Base-by-base conservation (phyloP, 441 rosid species). In the Brassica balearica region DNA sequence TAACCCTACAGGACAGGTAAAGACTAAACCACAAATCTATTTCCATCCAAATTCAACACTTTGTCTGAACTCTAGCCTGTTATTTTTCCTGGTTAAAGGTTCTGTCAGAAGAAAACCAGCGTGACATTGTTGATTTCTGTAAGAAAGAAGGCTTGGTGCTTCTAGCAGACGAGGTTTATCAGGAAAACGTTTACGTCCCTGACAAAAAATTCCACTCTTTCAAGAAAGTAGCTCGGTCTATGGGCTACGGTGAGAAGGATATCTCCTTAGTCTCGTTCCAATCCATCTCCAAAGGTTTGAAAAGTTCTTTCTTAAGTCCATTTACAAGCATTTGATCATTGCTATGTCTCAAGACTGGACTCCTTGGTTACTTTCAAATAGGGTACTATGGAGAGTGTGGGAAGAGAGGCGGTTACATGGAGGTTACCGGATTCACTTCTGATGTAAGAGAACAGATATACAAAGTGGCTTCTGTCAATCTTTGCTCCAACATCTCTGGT, bases 401-500 rank as follows among this genome's bases (percentile, higher is more conserved):
- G 70, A 96, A 93, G 77, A 87, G 99, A 86, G 99, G 99, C 72
- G 99, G 99, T 68, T 96, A 92, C 87, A 96, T 96, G 99, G 99
- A 94, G 78, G 86, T 94, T 76, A 94, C 97, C 0, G 98, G 98
- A 59, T 92, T 96, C 82, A 73, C 85, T 60, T 66, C 93, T 80
- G 92, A 87, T 75, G 76, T 96, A 64, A 91, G 93, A 84, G 99
- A 96, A 75, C 98, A 96, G 80, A 92, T 96, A 59, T 96, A 94
- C 88, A 96, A 96, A 92, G 82, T 96, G 67, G 97, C 98, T 38
- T 94, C 98, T 65, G 97, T 96, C 55, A 96, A 94, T 90, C 97
- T 91, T 68, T 96, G 98, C 69, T 92, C 99, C 38, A 96, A 92
- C 59, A 92, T 94, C 79, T 86, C 97, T 65, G 99, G 99, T 59